Base-by-base conservation (phyloP, 179 eudicot species). In the Spinacia oleracea region DNA sequence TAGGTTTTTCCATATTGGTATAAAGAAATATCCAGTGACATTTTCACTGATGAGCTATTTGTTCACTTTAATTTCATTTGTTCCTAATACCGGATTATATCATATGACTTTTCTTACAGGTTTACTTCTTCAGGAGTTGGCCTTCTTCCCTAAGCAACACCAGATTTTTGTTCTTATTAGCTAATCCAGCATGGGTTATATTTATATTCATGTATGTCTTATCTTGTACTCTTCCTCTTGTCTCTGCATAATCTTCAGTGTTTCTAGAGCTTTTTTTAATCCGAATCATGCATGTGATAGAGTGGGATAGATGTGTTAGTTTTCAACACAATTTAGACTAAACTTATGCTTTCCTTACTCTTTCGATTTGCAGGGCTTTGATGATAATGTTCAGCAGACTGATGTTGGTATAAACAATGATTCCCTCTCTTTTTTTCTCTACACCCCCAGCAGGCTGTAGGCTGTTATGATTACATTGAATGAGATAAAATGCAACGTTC, bases 141-240 rank as follows among this genome's bases (percentile, higher is more conserved):
- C n/a, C 40, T 18, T 12, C 27, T 75, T 48, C 69, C 20, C 59
- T 73, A 70, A 68, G 67, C 64, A 34, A 64, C 70, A 38, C 45
- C 60, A 53, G 32, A 25, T 8, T 46, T 66, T 21, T 0, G 46
- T 50, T 15, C 35, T 51, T 21, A 3, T 23, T 68, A 8, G 29
- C 29, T 69, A 14, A 58, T 34, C 46, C 71, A 75, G 67, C 40
- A 81, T 76, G 83, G 73, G 48, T 20, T 72, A 59, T 21, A 38
- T 25, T 20, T 72, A 59, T 14, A 38, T 25, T 34, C 58, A 77
- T 70, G 73, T 81, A 68, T 45, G 77, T 81, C 5, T 53, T n/a
- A 34, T 34, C 27, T 25, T 81, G 66, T 14, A 18, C 20, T 62
- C 21, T 76, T 48, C 15, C 5, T 15, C 5, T 1, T 56, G 15